phyloP scores from a whole-genome alignment of 345 rosid genomes.

The Psidium friedrichsthalianum region DNA sequence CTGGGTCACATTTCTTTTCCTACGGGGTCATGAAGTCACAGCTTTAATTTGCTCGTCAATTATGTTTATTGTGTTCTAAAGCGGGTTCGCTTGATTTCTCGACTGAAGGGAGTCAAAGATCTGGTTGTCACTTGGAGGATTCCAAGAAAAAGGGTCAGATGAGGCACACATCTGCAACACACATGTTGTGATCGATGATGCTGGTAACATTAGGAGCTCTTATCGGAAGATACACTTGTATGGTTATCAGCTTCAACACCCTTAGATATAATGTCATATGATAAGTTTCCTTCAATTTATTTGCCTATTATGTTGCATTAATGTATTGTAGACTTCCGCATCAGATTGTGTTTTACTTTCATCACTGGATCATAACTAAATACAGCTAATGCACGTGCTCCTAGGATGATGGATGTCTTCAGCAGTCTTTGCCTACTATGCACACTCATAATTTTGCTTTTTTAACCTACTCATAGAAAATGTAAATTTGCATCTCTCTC shows the following conservation, averaged over 20 bases:
- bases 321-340: background rate
- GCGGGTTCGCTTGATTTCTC: background rate
- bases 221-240: slow-evolving; percentile 82
- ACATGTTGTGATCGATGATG: slow-evolving; percentile 72
- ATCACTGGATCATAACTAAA: background rate
- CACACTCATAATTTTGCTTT: background rate
- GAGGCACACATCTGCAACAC: slow-evolving; percentile 66
- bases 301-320: background rate
- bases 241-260: background rate
- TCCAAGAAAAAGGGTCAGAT: slow-evolving; percentile 73
- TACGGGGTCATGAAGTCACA: background rate
- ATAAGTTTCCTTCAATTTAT: background rate
- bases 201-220: slow-evolving; percentile 55
- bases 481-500: background rate
- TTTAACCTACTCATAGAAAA: background rate
- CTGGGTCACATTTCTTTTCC: background rate
- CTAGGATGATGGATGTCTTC: background rate
- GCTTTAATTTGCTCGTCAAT: background rate
- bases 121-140: slow-evolving; percentile 94
- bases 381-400: background rate
- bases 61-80: background rate
- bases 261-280: background rate
- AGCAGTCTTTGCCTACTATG: background rate
- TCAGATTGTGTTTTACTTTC: background rate
- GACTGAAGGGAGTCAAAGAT: slow-evolving; percentile 54